These are phyloP conservation scores for Phytophthora hybrid DNA, from an alignment of 352 stramenopile genomes.

Conservation along the genomic window DNA sequence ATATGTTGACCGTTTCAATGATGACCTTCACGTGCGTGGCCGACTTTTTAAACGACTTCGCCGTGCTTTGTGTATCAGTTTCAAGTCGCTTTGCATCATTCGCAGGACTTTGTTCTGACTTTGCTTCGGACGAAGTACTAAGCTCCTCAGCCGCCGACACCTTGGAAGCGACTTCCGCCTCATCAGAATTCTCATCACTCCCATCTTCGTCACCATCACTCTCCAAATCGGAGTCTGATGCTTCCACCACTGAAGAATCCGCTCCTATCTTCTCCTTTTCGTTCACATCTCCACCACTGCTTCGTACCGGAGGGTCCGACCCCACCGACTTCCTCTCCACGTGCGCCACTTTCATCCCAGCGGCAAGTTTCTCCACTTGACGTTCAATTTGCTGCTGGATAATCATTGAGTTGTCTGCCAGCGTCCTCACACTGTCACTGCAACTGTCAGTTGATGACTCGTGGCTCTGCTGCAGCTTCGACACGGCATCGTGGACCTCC, in stretches of 20 bases:
- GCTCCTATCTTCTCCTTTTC: neutral
- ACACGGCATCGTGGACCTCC: constrained; percentile 22
- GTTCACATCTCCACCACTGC: no score
- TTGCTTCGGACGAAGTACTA: neutral
- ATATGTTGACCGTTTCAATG: neutral
- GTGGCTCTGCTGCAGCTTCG: constrained; percentile 11
- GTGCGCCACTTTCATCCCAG: neutral
- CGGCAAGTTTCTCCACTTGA: neutral
- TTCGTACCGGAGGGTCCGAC: neutral
- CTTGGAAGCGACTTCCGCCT: neutral
- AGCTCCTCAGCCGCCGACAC: neutral
- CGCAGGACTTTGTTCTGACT: neutral
- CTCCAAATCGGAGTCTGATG: neutral
- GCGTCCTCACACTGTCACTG: neutral
- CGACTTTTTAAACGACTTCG: neutral
- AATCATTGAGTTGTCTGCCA: neutral
- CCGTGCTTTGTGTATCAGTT: neutral
- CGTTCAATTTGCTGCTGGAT: neutral
- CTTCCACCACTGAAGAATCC: neutral
- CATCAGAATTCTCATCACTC: constrained; percentile 4
- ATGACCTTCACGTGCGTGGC: constrained; percentile 11
- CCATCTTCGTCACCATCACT: neutral
- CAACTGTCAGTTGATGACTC: neutral
- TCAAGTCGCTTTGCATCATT: neutral
- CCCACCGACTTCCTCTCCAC: neutral